Conservation (phyloP, 169 alveolate genomes). For the Theileria orientalis region DNA sequence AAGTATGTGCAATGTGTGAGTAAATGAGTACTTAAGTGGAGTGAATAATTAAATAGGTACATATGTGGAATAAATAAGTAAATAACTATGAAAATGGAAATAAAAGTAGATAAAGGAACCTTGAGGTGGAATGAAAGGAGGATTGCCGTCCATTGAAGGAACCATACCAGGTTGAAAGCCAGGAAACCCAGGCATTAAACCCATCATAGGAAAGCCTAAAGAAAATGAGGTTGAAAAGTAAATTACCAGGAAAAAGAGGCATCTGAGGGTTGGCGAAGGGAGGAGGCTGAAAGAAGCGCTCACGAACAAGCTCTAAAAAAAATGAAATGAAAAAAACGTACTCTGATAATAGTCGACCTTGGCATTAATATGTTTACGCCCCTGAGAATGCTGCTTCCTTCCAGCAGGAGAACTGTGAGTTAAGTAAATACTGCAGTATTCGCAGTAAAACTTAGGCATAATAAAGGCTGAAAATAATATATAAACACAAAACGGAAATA, state of each 20-base stretch:
- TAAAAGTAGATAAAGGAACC: not conserved
- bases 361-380: conserved; percentile 96
- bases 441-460: conserved; percentile 99
- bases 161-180: not conserved
- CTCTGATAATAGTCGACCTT: conserved; percentile 95
- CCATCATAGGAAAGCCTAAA: conserved; percentile 13
- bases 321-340: conserved; percentile 20
- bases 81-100: not conserved
- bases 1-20: not conserved
- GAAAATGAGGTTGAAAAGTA: not conserved
- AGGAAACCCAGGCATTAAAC: conserved; percentile 1
- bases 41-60: too few relatives aligned
- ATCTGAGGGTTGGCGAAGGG: conserved; percentile 15
- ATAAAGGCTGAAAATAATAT: conserved; percentile 7
- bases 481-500: not conserved
- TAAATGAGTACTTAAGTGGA: not conserved
- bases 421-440: conserved; percentile 97
- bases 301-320: conserved; percentile 51
- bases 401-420: conserved; percentile 99
- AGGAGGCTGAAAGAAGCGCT: conserved; percentile 65
- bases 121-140: not conserved
- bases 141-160: not conserved
- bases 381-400: conserved; percentile 95
- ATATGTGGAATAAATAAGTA: not conserved
- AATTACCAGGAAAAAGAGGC: conserved; percentile 34